Percentiles rank a stretch among this genome's conserved stretches.
Evolutionary conservation across 1,139 yeast species (phyloP).

Genomic region (Groenewaldozyma auringiensis): DNA sequence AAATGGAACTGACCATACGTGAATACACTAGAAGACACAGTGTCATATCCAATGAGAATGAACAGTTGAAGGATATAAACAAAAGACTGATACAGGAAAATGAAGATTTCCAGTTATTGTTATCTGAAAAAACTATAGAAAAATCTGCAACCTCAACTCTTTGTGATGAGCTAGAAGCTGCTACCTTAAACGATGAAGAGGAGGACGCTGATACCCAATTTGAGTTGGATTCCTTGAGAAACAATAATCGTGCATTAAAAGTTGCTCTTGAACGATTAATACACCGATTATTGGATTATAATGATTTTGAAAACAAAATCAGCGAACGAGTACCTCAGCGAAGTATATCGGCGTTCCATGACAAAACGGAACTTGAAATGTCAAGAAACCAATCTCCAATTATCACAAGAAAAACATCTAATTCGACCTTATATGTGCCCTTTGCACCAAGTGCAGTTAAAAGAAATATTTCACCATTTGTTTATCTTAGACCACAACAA

Average conservation of each 20-base stretch:
- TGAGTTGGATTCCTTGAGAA: slow-evolving; percentile 22
- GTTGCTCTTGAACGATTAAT: slow-evolving; percentile 30
- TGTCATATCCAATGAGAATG: slow-evolving; percentile 24
- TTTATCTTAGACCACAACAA: not conserved
- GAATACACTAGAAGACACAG: slow-evolving; percentile 27
- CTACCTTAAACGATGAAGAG: slow-evolving; percentile 1
- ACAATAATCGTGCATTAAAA: slow-evolving; percentile 28
- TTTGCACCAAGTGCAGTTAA: slow-evolving; percentile 3
- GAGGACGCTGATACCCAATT: slow-evolving; percentile 15
- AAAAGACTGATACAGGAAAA: slow-evolving; percentile 29
- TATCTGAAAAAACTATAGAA: slow-evolving; percentile 30
- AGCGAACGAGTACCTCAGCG: slow-evolving; percentile 23
- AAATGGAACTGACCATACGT: slow-evolving; percentile 26
- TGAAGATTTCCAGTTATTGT: slow-evolving; percentile 29
- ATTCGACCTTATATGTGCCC: not conserved
- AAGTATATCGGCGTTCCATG: slow-evolving; percentile 25
- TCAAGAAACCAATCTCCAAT: slow-evolving; percentile 4
- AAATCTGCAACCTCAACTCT: slow-evolving; percentile 16
- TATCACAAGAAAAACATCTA: slow-evolving; percentile 1
- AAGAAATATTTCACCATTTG: not conserved
- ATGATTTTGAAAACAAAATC: slow-evolving; percentile 26
- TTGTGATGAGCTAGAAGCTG: slow-evolving; percentile 20
- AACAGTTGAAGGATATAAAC: slow-evolving; percentile 23
- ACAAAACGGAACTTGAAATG: slow-evolving; percentile 14
- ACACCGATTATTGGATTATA: slow-evolving; percentile 27